Conservation (phyloP, 768 basidiomycete species). For the Gelatoporia subvermispora region DNA sequence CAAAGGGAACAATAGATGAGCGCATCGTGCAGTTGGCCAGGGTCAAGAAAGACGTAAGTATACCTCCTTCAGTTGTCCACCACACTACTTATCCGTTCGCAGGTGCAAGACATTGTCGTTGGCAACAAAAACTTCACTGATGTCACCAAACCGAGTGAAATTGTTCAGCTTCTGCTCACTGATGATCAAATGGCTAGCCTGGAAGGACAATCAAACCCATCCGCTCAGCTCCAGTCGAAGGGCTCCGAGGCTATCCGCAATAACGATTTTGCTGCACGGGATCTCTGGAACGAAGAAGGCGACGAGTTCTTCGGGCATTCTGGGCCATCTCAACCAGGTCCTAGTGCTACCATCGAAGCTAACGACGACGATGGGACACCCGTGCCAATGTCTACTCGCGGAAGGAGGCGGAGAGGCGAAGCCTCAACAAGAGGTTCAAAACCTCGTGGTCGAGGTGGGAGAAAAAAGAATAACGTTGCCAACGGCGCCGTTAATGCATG, state of each 20-base stretch:
- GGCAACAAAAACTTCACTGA: constrained; percentile 95
- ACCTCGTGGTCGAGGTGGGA: constrained; percentile 15
- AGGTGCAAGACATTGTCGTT: constrained; percentile 99
- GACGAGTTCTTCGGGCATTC: constrained; percentile 80
- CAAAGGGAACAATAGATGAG: constrained; percentile 92
- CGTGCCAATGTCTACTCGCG: constrained; percentile 19
- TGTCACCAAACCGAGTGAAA: constrained; percentile 91
- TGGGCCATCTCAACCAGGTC: constrained; percentile 21
- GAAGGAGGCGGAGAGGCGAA: constrained; percentile 4
- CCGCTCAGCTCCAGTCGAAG: constrained; percentile 32
- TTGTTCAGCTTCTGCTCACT: constrained; percentile 89
- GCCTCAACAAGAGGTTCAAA: constrained; percentile 32
- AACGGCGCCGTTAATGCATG: constrained; percentile 13
- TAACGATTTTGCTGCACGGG: constrained; percentile 40
- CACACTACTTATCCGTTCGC: constrained; percentile 3
- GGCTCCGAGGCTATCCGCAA: constrained; percentile 30
- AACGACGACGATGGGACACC: constrained; percentile 25
- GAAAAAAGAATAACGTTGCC: constrained; percentile 18
- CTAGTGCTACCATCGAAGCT: constrained; percentile 14
- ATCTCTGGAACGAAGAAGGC: constrained; percentile 83
- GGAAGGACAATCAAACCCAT: constrained; percentile 33
- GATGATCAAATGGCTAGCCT: constrained; percentile 87
- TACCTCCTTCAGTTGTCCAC: constrained; percentile 3
- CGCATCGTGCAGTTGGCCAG: constrained; percentile 94
- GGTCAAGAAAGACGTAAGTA: constrained; percentile 89